These are phyloP conservation scores for Grosmannia clavigera DNA, from an alignment of 2,329 filamentous ascomycete genomes.

Conservation along the genomic window DNA sequence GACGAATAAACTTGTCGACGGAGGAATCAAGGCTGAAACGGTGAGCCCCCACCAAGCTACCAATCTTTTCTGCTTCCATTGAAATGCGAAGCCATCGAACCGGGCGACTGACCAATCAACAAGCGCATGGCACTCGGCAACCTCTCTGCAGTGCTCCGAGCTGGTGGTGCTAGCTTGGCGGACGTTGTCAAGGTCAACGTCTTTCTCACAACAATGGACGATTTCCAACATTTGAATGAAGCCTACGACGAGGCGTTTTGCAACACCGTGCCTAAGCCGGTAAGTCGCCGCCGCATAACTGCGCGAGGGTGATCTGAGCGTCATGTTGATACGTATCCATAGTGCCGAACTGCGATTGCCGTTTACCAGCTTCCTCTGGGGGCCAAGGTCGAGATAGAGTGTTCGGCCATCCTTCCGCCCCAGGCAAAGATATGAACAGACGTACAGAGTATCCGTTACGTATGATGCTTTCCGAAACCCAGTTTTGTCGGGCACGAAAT, in stretches of 20 bases:
- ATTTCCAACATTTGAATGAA: constrained; percentile 48
- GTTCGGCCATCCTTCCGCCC: background rate
- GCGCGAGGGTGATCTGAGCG: background rate
- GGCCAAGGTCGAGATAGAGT: constrained; percentile 65
- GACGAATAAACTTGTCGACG: constrained; percentile 42
- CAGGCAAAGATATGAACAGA: background rate
- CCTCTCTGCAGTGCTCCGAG: constrained; percentile 45
- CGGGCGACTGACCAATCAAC: constrained; percentile 5
- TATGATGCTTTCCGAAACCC: background rate
- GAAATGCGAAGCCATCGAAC: background rate
- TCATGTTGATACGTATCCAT: background rate
- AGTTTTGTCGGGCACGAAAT: background rate
- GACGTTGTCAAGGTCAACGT: constrained; percentile 57
- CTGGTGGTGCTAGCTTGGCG: constrained; percentile 43
- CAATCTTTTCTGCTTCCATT: background rate
- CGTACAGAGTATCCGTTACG: background rate
- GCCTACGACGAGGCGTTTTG: constrained; percentile 39
- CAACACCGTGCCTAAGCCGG: constrained; percentile 30
- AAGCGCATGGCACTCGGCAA: constrained; percentile 46
- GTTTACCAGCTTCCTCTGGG: constrained; percentile 60
- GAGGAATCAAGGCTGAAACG: constrained; percentile 39
- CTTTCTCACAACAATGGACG: constrained; percentile 51
- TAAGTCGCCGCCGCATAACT: constrained; percentile 15
- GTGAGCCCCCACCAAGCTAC: constrained; percentile 20
- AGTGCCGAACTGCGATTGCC: constrained; percentile 55